A percentile compares a stretch with the other conserved stretches of the same genome.
Evolutionary conservation across 2,329 filamentous ascomycete species (phyloP).

Genomic region (Thielaviopsis populi): DNA sequence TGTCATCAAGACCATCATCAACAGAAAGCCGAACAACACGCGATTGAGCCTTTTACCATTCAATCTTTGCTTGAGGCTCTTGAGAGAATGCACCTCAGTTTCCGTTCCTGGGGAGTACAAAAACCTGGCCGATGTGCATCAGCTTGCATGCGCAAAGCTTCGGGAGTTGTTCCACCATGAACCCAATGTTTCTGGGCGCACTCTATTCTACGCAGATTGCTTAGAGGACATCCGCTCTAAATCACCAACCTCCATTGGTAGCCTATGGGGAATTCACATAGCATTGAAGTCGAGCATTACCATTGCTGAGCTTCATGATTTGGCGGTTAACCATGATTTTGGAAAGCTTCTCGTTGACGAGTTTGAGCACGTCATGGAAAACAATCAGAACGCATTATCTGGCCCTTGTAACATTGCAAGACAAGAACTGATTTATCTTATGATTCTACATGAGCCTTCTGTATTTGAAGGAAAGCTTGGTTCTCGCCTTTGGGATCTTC

Average conservation of each 20-base stretch:
- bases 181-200: constrained; percentile 38
- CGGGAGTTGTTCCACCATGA: constrained; percentile 43
- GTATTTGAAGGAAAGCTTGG: constrained; percentile 49
- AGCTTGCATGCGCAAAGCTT: constrained; percentile 47
- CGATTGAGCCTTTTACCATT: constrained; percentile 31
- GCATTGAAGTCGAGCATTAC: constrained; percentile 32
- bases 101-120: constrained; percentile 35
- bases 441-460: constrained; percentile 46
- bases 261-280: constrained; percentile 48
- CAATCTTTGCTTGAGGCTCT: constrained; percentile 45
- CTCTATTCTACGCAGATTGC: constrained; percentile 50
- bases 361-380: constrained; percentile 39
- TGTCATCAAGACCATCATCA: constrained; percentile 36
- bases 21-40: constrained; percentile 29
- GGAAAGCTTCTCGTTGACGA: constrained; percentile 49
- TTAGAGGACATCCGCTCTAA: constrained; percentile 50
- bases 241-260: constrained; percentile 24
- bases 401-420: constrained; percentile 37
- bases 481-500: constrained; percentile 51
- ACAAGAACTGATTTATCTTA: constrained; percentile 40
- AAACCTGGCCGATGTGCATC: constrained; percentile 46
- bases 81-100: constrained; percentile 54
- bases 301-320: constrained; percentile 36
- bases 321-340: constrained; percentile 47
- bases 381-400: constrained; percentile 29